These are phyloP conservation scores for Aspergillus terreus DNA, from an alignment of 2,329 filamentous ascomycete species.

Conservation along the genomic window DNA sequence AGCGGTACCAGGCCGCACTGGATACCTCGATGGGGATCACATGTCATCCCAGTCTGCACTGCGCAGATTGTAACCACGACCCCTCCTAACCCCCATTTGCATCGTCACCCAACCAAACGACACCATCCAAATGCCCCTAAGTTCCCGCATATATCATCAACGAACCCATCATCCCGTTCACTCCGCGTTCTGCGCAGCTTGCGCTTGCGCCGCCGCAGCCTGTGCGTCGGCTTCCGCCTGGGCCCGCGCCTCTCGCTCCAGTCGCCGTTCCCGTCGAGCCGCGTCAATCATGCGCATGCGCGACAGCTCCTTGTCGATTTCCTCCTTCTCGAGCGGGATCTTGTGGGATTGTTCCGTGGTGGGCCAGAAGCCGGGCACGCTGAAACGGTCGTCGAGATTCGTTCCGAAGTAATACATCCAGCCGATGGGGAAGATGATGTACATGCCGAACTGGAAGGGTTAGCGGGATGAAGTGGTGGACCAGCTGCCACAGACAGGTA, in stretches of 20 bases:
- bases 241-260: slow-evolving; percentile 28
- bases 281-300: slow-evolving; percentile 55
- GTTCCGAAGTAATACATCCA: slow-evolving; percentile 99
- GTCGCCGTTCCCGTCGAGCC: slow-evolving; percentile 46
- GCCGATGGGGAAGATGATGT: slow-evolving; percentile 97
- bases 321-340: slow-evolving; percentile 51
- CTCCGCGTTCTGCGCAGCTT: slow-evolving; percentile 11
- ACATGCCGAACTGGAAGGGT: slow-evolving; percentile 78
- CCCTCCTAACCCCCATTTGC: background rate
- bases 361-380: slow-evolving; percentile 91
- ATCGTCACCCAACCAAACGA: no score
- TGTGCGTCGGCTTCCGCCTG: slow-evolving; percentile 9
- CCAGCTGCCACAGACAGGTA: background rate
- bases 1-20: slow-evolving; percentile 10
- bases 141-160: background rate
- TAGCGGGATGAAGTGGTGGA: background rate
- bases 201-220: slow-evolving; percentile 10
- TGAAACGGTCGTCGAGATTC: slow-evolving; percentile 90
- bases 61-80: background rate
- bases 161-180: slow-evolving; percentile 5
- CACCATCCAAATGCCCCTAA: background rate
- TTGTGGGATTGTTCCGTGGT: slow-evolving; percentile 55
- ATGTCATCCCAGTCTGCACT: slow-evolving; percentile 5
- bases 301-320: slow-evolving; percentile 74
- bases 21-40: slow-evolving; percentile 1